Conservation (phyloP, 2,329 filamentous ascomycete genomes). For the Cordyceps cicadae region DNA sequence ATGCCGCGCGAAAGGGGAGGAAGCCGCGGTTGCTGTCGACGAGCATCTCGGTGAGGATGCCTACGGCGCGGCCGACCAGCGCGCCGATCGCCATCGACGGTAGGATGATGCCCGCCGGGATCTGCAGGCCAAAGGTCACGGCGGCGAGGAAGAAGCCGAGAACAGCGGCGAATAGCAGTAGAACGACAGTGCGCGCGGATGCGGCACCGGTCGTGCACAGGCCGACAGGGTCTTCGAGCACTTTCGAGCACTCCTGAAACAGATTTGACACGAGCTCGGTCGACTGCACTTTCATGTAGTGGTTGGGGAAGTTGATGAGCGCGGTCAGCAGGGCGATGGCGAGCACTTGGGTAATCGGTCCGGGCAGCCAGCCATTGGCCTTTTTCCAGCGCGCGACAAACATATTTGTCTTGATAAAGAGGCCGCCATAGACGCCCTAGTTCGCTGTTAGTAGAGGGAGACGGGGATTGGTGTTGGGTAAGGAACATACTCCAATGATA, state of each 20-base stretch:
- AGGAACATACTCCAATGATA: constrained; percentile 56
- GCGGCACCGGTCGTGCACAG: constrained; percentile 83
- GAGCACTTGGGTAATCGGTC: constrained; percentile 71
- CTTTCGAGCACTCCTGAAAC: constrained; percentile 80
- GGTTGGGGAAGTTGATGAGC: constrained; percentile 87
- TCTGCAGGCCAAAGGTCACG: constrained; percentile 86
- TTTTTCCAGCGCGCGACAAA: constrained; percentile 73
- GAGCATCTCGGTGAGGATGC: constrained; percentile 83
- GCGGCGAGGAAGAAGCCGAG: constrained; percentile 79
- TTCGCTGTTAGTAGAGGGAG: constrained; percentile 13
- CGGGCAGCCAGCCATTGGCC: constrained; percentile 53
- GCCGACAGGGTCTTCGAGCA: constrained; percentile 77
- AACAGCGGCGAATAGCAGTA: constrained; percentile 73
- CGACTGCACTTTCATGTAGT: constrained; percentile 89
- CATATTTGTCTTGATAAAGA: constrained; percentile 96
- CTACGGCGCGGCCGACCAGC: constrained; percentile 78
- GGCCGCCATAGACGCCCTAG: constrained; percentile 79
- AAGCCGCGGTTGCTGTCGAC: constrained; percentile 70
- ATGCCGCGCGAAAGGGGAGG: constrained; percentile 63
- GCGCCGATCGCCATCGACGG: constrained; percentile 95
- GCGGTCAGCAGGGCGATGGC: constrained; percentile 75
- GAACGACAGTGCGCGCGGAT: constrained; percentile 71
- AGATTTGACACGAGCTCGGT: constrained; percentile 87
- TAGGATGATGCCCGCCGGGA: constrained; percentile 90
- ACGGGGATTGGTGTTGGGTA: background rate